Evolutionary conservation across 2,329 filamentous ascomycete species (phyloP).

Genomic region (Neofusicoccum laricinum): DNA sequence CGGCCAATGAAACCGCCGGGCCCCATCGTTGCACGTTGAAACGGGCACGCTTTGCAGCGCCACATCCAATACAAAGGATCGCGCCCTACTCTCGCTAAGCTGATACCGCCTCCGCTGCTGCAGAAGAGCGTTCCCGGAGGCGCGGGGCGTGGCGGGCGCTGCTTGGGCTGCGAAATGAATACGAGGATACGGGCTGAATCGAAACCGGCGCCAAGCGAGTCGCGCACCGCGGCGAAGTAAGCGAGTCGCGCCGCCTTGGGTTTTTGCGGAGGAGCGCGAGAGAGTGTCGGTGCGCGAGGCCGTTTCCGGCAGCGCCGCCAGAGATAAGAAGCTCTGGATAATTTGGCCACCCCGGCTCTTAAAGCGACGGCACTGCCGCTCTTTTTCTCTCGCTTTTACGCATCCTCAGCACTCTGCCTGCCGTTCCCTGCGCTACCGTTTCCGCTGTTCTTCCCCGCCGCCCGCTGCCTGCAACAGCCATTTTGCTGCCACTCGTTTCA

Average conservation of each 20-base stretch:
- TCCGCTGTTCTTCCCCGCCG: neutral
- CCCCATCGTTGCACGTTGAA: too few relatives aligned
- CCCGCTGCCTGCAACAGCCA: neutral
- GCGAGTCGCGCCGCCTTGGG: too few relatives aligned
- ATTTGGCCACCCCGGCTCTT: too few relatives aligned
- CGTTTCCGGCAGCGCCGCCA: neutral
- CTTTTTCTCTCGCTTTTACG: neutral
- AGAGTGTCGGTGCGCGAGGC: neutral
- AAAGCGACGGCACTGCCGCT: neutral
- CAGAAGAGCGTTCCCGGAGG: too few relatives aligned
- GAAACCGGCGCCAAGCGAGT: neutral
- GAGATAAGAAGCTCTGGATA: neutral
- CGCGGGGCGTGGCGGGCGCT: neutral
- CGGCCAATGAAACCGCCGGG: too few relatives aligned
- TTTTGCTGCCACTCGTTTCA: neutral
- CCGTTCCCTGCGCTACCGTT: neutral
- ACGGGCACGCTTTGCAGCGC: too few relatives aligned
- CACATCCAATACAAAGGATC: too few relatives aligned
- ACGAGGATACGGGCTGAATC: conserved; percentile 1
- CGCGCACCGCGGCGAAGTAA: too few relatives aligned
- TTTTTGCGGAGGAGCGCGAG: neutral
- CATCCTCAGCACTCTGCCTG: neutral
- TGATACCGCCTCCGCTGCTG: too few relatives aligned
- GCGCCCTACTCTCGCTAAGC: too few relatives aligned
- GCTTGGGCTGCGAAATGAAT: conserved; percentile 1